Conservation (phyloP, 495 filamentous ascomycete genomes). For the Penicillium diatomitis region DNA sequence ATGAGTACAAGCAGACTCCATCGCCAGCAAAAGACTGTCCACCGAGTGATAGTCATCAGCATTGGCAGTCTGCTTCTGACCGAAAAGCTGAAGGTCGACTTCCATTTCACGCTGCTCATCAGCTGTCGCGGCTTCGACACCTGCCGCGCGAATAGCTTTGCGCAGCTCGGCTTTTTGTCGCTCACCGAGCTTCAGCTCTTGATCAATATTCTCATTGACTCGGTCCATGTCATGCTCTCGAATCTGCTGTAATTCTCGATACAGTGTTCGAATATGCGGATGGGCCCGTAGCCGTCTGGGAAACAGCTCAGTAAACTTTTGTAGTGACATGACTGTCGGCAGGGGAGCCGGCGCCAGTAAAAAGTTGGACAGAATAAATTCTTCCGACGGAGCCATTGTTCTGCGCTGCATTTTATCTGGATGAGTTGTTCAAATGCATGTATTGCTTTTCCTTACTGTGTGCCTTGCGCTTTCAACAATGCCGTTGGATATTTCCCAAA, state of each 20-base stretch:
- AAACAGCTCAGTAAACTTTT: constrained; percentile 69
- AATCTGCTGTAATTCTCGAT: constrained; percentile 66
- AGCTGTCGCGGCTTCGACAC: constrained; percentile 40
- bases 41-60: constrained; percentile 46
- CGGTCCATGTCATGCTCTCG: constrained; percentile 58
- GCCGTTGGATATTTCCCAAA: background rate
- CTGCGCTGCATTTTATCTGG: too few relatives aligned
- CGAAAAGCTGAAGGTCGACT: constrained; percentile 63
- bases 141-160: constrained; percentile 42
- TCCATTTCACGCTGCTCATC: constrained; percentile 65
- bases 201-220: constrained; percentile 58
- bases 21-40: constrained; percentile 52
- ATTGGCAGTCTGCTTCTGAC: constrained; percentile 34
- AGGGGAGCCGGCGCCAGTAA: constrained; percentile 66
- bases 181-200: constrained; percentile 55
- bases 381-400: constrained; percentile 61
- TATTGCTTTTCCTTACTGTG: too few relatives aligned
- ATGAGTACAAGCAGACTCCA: constrained; percentile 55
- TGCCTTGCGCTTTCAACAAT: too few relatives aligned
- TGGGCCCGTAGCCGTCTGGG: constrained; percentile 59
- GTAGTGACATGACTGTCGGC: constrained; percentile 60
- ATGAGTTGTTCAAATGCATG: too few relatives aligned
- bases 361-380: constrained; percentile 65
- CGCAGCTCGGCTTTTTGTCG: constrained; percentile 53
- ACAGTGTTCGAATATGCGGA: constrained; percentile 65